These are phyloP conservation scores for Dacryopinax spathularia DNA, from an alignment of 768 basidiomycete species.

Conservation along the genomic window DNA sequence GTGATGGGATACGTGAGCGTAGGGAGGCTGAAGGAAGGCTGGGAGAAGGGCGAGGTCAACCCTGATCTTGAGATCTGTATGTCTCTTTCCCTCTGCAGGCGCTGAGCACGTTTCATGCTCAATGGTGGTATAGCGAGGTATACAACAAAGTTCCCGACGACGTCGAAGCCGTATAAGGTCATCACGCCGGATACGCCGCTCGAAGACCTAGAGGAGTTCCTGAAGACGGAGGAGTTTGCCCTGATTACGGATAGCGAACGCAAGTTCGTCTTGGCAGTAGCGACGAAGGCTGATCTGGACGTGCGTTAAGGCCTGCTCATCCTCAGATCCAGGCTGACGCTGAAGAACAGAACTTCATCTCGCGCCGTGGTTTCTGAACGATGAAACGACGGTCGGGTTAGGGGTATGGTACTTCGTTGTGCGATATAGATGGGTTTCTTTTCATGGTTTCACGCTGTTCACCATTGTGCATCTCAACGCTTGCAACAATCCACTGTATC, in stretches of 20 bases:
- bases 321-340: neutral
- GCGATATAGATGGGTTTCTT: neutral
- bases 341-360: conserved; percentile 31
- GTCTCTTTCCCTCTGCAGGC: conserved; percentile 19
- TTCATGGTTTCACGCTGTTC: neutral
- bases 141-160: conserved; percentile 59
- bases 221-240: conserved; percentile 58
- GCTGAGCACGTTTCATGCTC: neutral
- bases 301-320: conserved; percentile 10
- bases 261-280: conserved; percentile 72
- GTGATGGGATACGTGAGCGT: conserved; percentile 81
- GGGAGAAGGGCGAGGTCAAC: conserved; percentile 57
- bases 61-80: conserved; percentile 32
- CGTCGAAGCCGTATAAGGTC: conserved; percentile 51
- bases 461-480: neutral
- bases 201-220: conserved; percentile 66
- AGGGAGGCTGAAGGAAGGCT: conserved; percentile 54
- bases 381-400: neutral
- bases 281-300: conserved; percentile 62
- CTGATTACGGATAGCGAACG: conserved; percentile 67
- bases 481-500: neutral
- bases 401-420: neutral
- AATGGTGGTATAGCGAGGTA: conserved; percentile 52
- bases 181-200: conserved; percentile 72
- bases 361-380: conserved; percentile 31